Percentiles rank a stretch among this genome's conserved stretches.
Evolutionary conservation across 371 early-diverging fungal species (phyloP).

Genomic region (Syncephalastrum sp.): DNA sequence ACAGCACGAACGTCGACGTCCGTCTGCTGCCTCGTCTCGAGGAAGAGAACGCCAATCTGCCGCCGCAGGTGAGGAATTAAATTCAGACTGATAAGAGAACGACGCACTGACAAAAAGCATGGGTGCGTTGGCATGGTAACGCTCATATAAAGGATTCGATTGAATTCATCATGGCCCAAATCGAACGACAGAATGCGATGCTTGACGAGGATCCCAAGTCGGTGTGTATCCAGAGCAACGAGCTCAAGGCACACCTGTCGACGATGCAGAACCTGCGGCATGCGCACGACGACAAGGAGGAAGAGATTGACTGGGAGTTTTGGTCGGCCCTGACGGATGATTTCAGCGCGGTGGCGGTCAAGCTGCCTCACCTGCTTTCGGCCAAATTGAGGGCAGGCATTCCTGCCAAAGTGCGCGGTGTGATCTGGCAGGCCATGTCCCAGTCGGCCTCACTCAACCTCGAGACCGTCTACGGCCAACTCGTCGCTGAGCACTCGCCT

Average conservation of each 20-base stretch:
- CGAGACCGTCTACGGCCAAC: constrained; percentile 82
- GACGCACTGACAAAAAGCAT: not conserved
- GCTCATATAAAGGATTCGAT: constrained; percentile 34
- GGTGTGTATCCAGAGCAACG: constrained; percentile 52
- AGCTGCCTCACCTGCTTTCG: constrained; percentile 61
- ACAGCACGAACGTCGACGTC: constrained; percentile 19
- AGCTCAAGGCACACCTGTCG: constrained; percentile 50
- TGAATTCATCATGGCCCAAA: constrained; percentile 52
- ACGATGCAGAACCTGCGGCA: constrained; percentile 49
- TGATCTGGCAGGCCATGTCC: constrained; percentile 92
- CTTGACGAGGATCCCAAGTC: constrained; percentile 59
- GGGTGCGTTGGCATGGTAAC: not conserved
- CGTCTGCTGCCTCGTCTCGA: constrained; percentile 39
- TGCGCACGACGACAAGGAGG: constrained; percentile 25
- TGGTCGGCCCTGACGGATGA: constrained; percentile 90
- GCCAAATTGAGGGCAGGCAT: constrained; percentile 81
- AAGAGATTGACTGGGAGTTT: constrained; percentile 84
- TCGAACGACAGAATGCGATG: constrained; percentile 56
- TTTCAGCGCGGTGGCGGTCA: constrained; percentile 65
- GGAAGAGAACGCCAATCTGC: constrained; percentile 43
- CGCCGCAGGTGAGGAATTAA: constrained; percentile 27
- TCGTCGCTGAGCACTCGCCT: constrained; percentile 75
- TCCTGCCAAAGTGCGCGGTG: constrained; percentile 84
- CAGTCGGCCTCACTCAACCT: constrained; percentile 73
- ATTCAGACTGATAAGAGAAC: no score